Conservation (phyloP, 106 monocot genomes). For the Xerophyta viscosa region DNA sequence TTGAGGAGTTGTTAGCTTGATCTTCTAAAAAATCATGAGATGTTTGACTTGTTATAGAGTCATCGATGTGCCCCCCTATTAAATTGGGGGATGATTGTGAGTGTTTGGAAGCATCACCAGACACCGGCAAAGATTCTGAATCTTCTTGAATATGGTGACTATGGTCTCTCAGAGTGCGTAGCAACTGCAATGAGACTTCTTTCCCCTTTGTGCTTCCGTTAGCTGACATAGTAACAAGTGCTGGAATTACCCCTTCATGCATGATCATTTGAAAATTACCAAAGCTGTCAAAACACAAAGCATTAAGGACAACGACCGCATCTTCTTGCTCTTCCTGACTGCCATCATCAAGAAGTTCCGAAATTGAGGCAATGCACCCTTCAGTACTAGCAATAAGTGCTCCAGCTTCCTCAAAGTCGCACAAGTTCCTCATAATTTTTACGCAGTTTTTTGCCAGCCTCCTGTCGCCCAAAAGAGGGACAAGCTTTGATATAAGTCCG, state of each 20-base stretch:
- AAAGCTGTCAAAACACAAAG: constrained; percentile 34
- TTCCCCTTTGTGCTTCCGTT: constrained; percentile 53
- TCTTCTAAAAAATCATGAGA: constrained; percentile 31
- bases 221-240: constrained; percentile 67
- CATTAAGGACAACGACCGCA: constrained; percentile 40
- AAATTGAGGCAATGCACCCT: constrained; percentile 47
- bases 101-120: neutral
- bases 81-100: constrained; percentile 5
- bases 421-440: constrained; percentile 38
- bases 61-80: constrained; percentile 1
- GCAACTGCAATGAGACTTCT: constrained; percentile 42
- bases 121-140: constrained; percentile 12
- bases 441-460: constrained; percentile 29
- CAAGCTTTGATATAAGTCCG: constrained; percentile 33
- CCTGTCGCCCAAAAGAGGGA: constrained; percentile 25
- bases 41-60: constrained; percentile 9
- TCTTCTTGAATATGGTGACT: constrained; percentile 22
- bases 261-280: constrained; percentile 49
- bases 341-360: constrained; percentile 54
- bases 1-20: neutral
- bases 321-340: constrained; percentile 47
- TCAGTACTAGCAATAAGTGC: constrained; percentile 26
- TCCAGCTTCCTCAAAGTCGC: constrained; percentile 34
- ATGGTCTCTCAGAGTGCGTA: constrained; percentile 55
- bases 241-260: constrained; percentile 79